Conservation (phyloP, 176 grass and related monocot species). For the Hsuehochloa calcarea region DNA sequence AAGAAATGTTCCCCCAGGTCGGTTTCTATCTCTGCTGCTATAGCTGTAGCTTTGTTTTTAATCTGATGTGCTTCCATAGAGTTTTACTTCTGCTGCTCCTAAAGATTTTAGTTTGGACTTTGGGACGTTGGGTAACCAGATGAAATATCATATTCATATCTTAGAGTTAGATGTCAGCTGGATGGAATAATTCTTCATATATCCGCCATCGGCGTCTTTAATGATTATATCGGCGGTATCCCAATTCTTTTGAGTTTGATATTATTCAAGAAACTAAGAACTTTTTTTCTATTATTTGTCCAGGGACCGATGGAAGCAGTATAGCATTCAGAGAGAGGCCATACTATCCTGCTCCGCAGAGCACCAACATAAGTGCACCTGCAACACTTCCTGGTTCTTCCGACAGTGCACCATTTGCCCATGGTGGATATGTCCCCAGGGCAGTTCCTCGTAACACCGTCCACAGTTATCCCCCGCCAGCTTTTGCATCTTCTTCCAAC, state of each 20-base stretch:
- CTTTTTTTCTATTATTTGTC: background rate
- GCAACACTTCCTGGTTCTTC: conserved; percentile 35
- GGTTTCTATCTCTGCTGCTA: conserved; percentile 16
- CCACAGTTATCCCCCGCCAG: conserved; percentile 34
- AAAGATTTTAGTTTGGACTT: background rate
- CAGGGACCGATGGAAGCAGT: conserved; percentile 23
- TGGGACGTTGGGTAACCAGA: background rate
- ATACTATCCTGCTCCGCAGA: conserved; percentile 43
- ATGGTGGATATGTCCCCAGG: conserved; percentile 38
- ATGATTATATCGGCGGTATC: background rate
- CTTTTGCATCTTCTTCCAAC: conserved; percentile 38
- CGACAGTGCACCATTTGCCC: conserved; percentile 19
- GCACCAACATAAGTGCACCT: conserved; percentile 37
- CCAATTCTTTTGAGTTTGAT: background rate
- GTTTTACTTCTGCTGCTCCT: background rate
- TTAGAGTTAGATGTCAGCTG: background rate
- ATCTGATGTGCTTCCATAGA: background rate
- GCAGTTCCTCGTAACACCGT: conserved; percentile 22
- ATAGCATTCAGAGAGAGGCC: conserved; percentile 38
- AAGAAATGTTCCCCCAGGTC: conserved; percentile 55
- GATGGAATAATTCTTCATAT: background rate
- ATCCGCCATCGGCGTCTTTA: background rate
- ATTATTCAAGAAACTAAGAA: background rate
- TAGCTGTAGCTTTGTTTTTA: conserved; percentile 8
- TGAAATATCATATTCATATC: conserved; percentile 4